These are phyloP conservation scores for Vitis amurensis DNA, from an alignment of 164 flowering plant species.

Conservation along the genomic window DNA sequence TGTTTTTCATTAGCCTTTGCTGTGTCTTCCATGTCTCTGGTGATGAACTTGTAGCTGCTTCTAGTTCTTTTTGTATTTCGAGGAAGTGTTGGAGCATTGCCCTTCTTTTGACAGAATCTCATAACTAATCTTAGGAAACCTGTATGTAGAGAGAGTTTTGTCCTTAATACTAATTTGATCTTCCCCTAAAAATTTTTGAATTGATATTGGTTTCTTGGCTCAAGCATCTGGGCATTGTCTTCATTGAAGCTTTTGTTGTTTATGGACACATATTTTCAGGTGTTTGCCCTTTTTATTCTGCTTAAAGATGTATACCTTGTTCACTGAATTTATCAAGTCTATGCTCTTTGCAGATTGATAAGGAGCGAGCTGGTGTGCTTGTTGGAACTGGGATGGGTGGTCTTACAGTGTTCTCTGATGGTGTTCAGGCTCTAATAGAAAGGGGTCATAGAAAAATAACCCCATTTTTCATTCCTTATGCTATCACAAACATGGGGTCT, in stretches of 20 bases:
- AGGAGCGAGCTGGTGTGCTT: conserved; percentile 83
- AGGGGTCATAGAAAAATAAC: conserved; percentile 83
- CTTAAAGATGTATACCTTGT: not conserved
- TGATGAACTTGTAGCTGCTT: too few species aligned
- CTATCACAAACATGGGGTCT: conserved; percentile 95
- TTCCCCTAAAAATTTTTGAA: not conserved
- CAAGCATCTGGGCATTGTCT: not conserved
- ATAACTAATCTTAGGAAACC: not conserved
- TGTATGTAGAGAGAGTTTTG: not conserved
- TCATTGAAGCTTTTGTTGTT: not conserved
- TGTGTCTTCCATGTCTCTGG: too few species aligned
- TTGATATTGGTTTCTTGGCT: not conserved
- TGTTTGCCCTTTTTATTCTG: not conserved
- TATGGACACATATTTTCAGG: not conserved
- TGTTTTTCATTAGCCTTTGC: too few species aligned
- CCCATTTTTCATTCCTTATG: conserved; percentile 95
- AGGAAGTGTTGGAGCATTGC: too few species aligned
- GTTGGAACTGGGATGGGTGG: conserved; percentile 99
- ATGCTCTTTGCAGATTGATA: conserved; percentile 64
- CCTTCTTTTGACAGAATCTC: not conserved
- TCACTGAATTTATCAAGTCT: conserved; percentile 1
- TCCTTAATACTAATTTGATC: not conserved
- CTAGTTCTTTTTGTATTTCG: too few species aligned
- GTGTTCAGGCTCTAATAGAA: conserved; percentile 82
- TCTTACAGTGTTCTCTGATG: conserved; percentile 83